Percentiles rank a stretch among this genome's conserved stretches.
These are phyloP conservation scores for Eutypella sp. DNA, from an alignment of 2,329 filamentous ascomycete genomes.

Conservation along the genomic window DNA sequence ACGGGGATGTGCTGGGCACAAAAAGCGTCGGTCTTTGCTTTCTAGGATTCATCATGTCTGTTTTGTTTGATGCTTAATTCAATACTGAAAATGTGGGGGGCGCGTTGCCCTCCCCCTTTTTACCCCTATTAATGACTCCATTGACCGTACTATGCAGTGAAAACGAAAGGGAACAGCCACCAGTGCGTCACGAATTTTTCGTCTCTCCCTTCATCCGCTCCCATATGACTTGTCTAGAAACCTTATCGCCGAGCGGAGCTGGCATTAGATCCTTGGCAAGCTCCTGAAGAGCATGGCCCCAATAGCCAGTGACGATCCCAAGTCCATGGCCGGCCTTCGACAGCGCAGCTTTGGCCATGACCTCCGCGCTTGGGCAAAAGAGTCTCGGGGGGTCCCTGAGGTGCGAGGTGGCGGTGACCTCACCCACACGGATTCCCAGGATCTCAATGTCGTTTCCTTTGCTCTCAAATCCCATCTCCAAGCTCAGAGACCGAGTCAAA, in stretches of 20 bases:
- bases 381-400: conserved; percentile 5
- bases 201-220: no score
- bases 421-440: conserved; percentile 14
- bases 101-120: no score
- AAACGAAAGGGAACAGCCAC: no score
- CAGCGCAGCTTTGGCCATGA: conserved; percentile 13
- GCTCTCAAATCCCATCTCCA: conserved; percentile 35
- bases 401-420: conserved; percentile 11
- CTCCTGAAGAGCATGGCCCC: conserved; percentile 15
- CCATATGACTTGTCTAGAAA: no score
- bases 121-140: no score
- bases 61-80: not conserved
- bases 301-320: conserved; percentile 14
- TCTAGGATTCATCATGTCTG: not conserved
- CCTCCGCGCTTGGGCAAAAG: conserved; percentile 11
- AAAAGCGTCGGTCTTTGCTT: not conserved
- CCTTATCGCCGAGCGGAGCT: no score
- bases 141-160: no score
- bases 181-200: no score
- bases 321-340: conserved; percentile 13
- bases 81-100: not conserved
- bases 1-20: not conserved
- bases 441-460: conserved; percentile 6
- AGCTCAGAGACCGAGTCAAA: conserved; percentile 33
- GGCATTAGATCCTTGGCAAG: no score